A percentile compares a stretch with the other conserved stretches of the same genome.
Conservation (phyloP, 2,329 filamentous ascomycete species). For the Byssothecium circinans region DNA sequence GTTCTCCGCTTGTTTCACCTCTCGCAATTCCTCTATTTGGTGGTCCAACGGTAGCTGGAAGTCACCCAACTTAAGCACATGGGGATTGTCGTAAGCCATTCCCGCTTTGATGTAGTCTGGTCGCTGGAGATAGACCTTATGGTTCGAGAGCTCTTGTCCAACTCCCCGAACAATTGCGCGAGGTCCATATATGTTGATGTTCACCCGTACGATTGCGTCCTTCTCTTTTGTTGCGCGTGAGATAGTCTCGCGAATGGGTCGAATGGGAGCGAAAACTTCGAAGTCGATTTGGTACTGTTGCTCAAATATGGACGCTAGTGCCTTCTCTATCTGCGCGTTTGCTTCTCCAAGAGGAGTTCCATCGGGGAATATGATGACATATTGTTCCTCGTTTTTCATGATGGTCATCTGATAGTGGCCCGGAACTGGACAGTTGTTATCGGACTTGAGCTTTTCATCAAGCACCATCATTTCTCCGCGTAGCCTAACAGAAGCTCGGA, state of each 20-base stretch:
- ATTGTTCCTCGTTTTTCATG: slow-evolving; percentile 11
- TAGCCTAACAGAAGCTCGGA: slow-evolving; percentile 20
- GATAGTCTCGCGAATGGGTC: slow-evolving; percentile 25
- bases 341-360: slow-evolving; percentile 16
- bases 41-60: slow-evolving; percentile 4
- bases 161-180: slow-evolving; percentile 7
- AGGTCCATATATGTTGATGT: slow-evolving; percentile 30
- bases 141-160: slow-evolving; percentile 19
- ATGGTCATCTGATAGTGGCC: slow-evolving; percentile 23
- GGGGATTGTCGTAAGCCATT: slow-evolving; percentile 29
- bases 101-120: slow-evolving; percentile 20
- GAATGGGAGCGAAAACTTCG: slow-evolving; percentile 25
- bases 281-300: slow-evolving; percentile 18
- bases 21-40: background rate
- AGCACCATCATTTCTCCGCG: slow-evolving; percentile 27
- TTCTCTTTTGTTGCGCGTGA: slow-evolving; percentile 21
- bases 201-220: slow-evolving; percentile 28
- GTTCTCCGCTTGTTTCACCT: slow-evolving; percentile 4
- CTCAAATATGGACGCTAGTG: slow-evolving; percentile 17
- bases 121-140: slow-evolving; percentile 30
- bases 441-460: slow-evolving; percentile 13
- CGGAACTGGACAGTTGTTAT: slow-evolving; percentile 7
- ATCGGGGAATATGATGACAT: slow-evolving; percentile 19
- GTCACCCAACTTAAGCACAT: slow-evolving; percentile 21
- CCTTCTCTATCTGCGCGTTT: slow-evolving; percentile 24